These are phyloP conservation scores for Nectriaceae sp. DNA, from an alignment of 2,329 filamentous ascomycete genomes.

Conservation along the genomic window DNA sequence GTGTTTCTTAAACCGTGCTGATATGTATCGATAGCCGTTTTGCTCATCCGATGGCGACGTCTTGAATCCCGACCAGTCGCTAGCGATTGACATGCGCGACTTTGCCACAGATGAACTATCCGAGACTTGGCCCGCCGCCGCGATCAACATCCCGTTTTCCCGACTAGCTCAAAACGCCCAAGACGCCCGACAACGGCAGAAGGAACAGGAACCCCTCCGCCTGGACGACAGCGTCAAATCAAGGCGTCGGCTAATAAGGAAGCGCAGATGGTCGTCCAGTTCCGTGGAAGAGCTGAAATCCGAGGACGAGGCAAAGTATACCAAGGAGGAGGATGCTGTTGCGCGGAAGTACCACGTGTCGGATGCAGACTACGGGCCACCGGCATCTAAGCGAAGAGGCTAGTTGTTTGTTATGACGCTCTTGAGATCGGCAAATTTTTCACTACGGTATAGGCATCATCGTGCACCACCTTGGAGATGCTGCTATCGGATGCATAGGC, in stretches of 20 bases:
- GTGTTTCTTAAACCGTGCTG: too few relatives aligned
- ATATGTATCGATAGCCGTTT: conserved; percentile 6
- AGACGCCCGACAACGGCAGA: not conserved
- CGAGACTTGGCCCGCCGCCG: not conserved
- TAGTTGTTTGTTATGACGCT: too few relatives aligned
- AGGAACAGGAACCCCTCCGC: not conserved
- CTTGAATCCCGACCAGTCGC: not conserved
- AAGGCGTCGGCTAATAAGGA: not conserved
- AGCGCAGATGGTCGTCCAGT: not conserved
- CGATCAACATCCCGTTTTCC: not conserved
- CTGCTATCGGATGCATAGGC: too few relatives aligned
- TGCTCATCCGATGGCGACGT: conserved; percentile 1
- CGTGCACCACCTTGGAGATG: too few relatives aligned
- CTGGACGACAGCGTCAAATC: not conserved
- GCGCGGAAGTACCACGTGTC: too few relatives aligned
- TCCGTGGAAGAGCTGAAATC: not conserved
- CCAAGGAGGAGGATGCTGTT: not conserved
- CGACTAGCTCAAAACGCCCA: not conserved
- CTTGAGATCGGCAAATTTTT: too few relatives aligned
- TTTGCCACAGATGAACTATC: not conserved
- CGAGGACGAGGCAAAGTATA: not conserved
- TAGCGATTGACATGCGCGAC: not conserved
- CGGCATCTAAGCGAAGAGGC: conserved; percentile 6
- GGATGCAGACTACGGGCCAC: conserved; percentile 4
- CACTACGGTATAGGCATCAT: too few relatives aligned